These are phyloP conservation scores for Spizellomyces punctatus DNA, from an alignment of 192 early-diverging fungal species.

Conservation along the genomic window DNA sequence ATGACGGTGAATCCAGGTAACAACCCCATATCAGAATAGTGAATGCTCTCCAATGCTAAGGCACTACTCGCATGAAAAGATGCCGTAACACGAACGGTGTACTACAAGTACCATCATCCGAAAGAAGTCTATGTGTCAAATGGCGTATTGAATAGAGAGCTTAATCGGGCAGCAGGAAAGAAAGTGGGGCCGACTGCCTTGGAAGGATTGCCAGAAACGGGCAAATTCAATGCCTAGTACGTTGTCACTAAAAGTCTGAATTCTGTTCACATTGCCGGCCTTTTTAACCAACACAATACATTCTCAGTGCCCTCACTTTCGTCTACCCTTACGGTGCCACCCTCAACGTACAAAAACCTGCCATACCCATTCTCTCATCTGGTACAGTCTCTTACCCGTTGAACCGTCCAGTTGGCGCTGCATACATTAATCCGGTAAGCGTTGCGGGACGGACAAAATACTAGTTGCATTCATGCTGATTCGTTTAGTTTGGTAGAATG, in stretches of 20 bases:
- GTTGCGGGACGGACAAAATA: conserved; percentile 17
- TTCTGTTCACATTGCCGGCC: neutral
- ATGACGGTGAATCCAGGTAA: conserved; percentile 64
- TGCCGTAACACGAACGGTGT: conserved; percentile 59
- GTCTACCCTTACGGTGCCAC: conserved; percentile 67
- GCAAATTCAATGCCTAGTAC: conserved; percentile 40
- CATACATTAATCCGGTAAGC: conserved; percentile 51
- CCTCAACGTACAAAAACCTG: conserved; percentile 66
- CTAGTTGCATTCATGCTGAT: neutral
- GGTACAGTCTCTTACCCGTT: conserved; percentile 64
- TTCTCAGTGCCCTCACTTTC: conserved; percentile 47
- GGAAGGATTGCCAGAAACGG: conserved; percentile 24
- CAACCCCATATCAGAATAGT: neutral
- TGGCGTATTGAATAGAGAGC: conserved; percentile 63
- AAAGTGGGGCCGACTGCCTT: conserved; percentile 12
- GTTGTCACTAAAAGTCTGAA: neutral
- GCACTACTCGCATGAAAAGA: conserved; percentile 34
- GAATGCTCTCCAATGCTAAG: neutral
- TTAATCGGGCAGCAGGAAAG: conserved; percentile 63
- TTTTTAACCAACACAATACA: neutral
- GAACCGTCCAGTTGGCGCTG: conserved; percentile 59
- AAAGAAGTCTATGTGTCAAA: conserved; percentile 64
- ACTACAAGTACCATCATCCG: conserved; percentile 66
- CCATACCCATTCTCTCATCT: conserved; percentile 60
- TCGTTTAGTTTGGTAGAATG: conserved; percentile 25